These are phyloP conservation scores for Cercospora beticola DNA, from an alignment of 2,329 filamentous ascomycete species.

Conservation along the genomic window DNA sequence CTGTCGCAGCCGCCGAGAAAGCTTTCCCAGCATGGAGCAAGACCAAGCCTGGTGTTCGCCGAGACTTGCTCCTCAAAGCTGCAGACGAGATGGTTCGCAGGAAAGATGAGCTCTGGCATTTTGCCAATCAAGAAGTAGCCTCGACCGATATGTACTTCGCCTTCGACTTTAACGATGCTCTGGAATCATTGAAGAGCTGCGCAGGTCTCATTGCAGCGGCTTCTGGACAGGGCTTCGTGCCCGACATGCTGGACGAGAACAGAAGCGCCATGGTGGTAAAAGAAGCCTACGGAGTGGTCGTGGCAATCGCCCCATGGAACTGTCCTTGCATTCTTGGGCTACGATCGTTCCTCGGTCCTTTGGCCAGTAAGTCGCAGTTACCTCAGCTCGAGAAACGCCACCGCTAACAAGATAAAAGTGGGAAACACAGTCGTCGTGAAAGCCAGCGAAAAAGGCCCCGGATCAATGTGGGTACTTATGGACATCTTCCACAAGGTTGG, in stretches of 20 bases:
- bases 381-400: background rate
- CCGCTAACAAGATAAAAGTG: conserved; percentile 38
- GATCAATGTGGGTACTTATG: conserved; percentile 57
- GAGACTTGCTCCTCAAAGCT: conserved; percentile 68
- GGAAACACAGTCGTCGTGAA: conserved; percentile 75
- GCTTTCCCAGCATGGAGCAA: conserved; percentile 69
- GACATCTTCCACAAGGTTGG: conserved; percentile 69
- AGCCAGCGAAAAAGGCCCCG: conserved; percentile 65
- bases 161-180: conserved; percentile 41
- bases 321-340: conserved; percentile 51
- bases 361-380: conserved; percentile 44
- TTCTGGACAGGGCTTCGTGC: conserved; percentile 51
- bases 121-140: conserved; percentile 60
- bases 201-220: conserved; percentile 48
- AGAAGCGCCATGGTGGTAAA: conserved; percentile 61
- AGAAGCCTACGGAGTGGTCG: conserved; percentile 74
- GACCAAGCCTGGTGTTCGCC: conserved; percentile 59
- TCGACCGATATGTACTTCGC: conserved; percentile 40
- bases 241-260: conserved; percentile 48
- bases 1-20: conserved; percentile 61
- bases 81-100: conserved; percentile 62
- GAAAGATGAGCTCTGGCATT: conserved; percentile 59
- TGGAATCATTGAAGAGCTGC: conserved; percentile 51
- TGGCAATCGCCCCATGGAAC: conserved; percentile 74
- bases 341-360: conserved; percentile 55